Evolutionary conservation across 352 stramenopile genomes (phyloP).

Genomic region (Pythium vanterpoolii): DNA sequence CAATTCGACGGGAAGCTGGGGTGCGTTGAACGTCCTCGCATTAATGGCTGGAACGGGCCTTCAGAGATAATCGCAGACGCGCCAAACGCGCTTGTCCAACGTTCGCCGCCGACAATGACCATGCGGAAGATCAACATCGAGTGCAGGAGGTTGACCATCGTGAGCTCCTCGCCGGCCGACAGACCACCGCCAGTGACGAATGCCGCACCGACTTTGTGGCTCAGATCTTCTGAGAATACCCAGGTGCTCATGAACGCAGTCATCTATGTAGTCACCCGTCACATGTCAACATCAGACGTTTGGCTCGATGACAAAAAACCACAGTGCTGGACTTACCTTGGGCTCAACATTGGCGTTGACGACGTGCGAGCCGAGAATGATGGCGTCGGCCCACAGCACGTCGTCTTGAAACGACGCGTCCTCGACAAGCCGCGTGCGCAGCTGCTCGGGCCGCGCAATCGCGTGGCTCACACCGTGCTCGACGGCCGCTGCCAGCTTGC

Average conservation of each 20-base stretch:
- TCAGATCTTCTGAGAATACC: constrained; percentile 67
- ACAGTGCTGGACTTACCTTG: constrained; percentile 38
- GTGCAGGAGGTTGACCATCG: constrained; percentile 82
- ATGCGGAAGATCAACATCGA: constrained; percentile 89
- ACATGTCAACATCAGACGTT: no score
- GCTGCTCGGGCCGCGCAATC: constrained; percentile 31
- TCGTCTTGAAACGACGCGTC: constrained; percentile 76
- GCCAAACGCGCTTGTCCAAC: constrained; percentile 85
- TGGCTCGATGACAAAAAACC: neutral
- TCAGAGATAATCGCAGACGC: constrained; percentile 79
- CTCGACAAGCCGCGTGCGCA: constrained; percentile 49
- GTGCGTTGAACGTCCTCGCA: constrained; percentile 11
- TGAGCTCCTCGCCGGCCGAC: constrained; percentile 79
- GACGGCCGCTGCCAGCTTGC: constrained; percentile 68
- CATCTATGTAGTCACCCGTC: constrained; percentile 40
- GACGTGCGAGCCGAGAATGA: constrained; percentile 83
- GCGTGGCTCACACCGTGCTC: constrained; percentile 39
- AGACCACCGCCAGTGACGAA: constrained; percentile 85
- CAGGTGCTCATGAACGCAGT: constrained; percentile 68
- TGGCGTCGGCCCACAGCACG: constrained; percentile 78
- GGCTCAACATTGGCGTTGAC: constrained; percentile 88
- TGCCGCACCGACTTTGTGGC: constrained; percentile 78
- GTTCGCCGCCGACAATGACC: constrained; percentile 79
- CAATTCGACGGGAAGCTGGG: constrained; percentile 47
- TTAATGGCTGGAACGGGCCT: constrained; percentile 47